Evolutionary conservation across 805 yeast genomes (phyloP), one percentile per base, ranked within the genome.

Genomic region (Spathaspora hagerdaliae): DNA sequence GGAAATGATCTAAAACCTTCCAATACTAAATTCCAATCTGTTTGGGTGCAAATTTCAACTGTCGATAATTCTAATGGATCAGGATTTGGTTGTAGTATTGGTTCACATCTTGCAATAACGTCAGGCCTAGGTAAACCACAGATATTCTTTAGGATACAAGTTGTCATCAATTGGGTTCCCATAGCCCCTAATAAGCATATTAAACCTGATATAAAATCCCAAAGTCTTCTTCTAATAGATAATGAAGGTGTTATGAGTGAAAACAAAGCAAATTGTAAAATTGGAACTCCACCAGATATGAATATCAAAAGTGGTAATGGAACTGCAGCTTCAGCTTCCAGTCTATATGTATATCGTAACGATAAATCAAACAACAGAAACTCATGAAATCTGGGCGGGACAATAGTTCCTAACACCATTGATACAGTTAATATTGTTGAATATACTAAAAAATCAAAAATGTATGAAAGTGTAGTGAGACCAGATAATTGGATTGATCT

Each of bases 201-300:
- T 2, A 65, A 44, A 0, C 64, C 72, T 40, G 60, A 54, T 45
- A 67, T 69, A 1, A 72, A 52, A 47, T 75, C 77, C 79, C 79
- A 74, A 0, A 63, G 14, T 42, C 61, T 63, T 32, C 59, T 50
- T 3, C 59, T 49, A 7, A 51, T 51, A 0, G 60, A 36, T 26
- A 54, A 35, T 2, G 36, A 31, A 2, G 42, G 41, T 24, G 47
- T 45, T 26, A 53, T 46, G 8, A 55, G 24, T 10, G 61, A 46
- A 41, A 55, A 56, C 1, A 47, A 24, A 1, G 60, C 12, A 10
- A 67, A 54, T n/a, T 60, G 58, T 2, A 66, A 5, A 1, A 67
- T 27, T 0, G 80, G 79, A 0, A 65, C 15, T 0, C 63, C 46
- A 5, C 68, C 45, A 0, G 67, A 54, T 4, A 70, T 43, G 1